phyloP scores from a whole-genome alignment of 2,329 filamentous ascomycete species.

The Trichoderma atrobrunneum region DNA sequence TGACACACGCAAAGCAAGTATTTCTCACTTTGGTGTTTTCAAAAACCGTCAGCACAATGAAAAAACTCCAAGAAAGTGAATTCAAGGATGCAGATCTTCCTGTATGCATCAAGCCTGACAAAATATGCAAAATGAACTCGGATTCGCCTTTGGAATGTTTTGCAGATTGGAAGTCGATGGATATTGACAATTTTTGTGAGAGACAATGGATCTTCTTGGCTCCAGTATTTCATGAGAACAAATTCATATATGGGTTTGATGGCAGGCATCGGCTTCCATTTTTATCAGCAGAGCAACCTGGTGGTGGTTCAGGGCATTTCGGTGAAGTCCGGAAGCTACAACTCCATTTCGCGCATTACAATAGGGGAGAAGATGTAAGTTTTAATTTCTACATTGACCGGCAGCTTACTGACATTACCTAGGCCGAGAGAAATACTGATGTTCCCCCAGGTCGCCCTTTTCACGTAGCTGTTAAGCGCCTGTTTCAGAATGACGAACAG shows the following conservation, averaged over 20 bases:
- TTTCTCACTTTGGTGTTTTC: background rate
- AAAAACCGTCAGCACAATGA: rapidly evolving
- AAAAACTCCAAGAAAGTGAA: background rate
- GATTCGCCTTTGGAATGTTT: background rate
- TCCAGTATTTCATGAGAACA: background rate
- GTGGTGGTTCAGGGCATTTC: background rate
- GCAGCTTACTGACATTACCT: background rate
- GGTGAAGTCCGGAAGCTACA: background rate
- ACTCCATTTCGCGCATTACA: background rate
- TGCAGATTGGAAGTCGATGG: background rate
- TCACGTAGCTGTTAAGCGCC: background rate
- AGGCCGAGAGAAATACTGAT: too few species aligned
- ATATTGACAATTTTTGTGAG: background rate
- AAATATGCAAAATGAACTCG: background rate
- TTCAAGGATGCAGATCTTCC: background rate
- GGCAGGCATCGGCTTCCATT: background rate
- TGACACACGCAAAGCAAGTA: background rate
- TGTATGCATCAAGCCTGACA: background rate
- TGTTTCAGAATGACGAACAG: background rate
- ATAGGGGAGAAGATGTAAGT: background rate
- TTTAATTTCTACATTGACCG: background rate
- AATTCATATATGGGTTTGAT: background rate
- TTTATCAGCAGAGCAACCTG: background rate
- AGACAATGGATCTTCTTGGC: background rate
- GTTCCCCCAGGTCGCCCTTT: background rate